Evolutionary conservation across 306 rosid genomes (phyloP).

Genomic region (Casuarina glauca): DNA sequence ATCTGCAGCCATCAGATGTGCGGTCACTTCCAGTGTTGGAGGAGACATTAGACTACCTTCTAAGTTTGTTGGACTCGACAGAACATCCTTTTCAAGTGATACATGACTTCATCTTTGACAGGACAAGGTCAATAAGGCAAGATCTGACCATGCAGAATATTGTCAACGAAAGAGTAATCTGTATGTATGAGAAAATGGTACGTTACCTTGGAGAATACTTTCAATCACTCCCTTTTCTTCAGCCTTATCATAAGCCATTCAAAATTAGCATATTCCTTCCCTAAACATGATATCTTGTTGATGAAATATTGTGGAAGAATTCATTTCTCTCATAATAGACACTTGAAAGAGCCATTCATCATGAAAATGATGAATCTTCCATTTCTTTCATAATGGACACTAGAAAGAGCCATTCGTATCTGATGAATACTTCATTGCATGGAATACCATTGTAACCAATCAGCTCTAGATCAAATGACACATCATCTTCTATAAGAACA

Average conservation of each 20-base stretch:
- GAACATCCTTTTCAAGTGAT: conserved; percentile 73
- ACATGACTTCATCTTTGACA: conserved; percentile 84
- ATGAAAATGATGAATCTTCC: too few relatives aligned
- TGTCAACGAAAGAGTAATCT: conserved; percentile 53
- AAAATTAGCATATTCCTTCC: background rate
- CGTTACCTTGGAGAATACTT: conserved; percentile 22
- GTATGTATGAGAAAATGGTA: conserved; percentile 83
- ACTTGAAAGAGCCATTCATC: background rate
- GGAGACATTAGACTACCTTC: conserved; percentile 61
- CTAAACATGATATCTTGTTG: background rate
- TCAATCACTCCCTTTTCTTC: conserved; percentile 6
- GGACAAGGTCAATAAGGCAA: conserved; percentile 92
- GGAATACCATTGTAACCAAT: background rate
- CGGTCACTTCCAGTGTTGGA: conserved; percentile 80
- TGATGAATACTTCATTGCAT: background rate
- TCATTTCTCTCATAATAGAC: background rate
- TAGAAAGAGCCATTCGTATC: background rate
- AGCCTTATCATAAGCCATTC: conserved; percentile 16
- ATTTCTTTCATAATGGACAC: background rate
- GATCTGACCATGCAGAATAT: conserved; percentile 88
- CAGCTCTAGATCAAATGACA: background rate
- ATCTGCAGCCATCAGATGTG: conserved; percentile 66
- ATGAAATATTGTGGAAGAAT: background rate
- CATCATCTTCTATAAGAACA: conserved; percentile 11
- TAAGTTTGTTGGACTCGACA: conserved; percentile 53